Evolutionary conservation across 495 filamentous ascomycete species (phyloP), one percentile per base, ranked within the genome.

Genomic region (Trypethelium eluteriae): DNA sequence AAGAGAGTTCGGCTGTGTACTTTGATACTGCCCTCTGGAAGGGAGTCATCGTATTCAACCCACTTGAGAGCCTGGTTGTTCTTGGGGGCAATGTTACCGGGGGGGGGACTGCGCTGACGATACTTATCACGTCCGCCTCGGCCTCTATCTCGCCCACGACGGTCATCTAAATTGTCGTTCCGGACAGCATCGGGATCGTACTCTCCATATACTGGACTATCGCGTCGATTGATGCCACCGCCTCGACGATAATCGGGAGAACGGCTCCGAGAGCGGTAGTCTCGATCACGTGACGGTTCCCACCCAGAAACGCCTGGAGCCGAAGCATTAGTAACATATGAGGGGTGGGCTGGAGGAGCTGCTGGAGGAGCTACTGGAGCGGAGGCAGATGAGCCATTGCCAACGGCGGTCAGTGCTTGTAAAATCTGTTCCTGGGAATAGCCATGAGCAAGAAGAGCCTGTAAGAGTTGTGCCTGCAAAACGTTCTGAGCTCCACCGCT

Each of bases 1-100:
- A 98, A 98, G 2, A 98, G 83, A 34, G 94, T 98, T 65, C 94
- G 85, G 74, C 95, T 98, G 53, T 96, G 81, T 0, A 98, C 94
- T 81, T 93, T 96, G 76, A 98, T 96, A 70, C 82, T 84, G 62
- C 86, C 86, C 70, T 81, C 81, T 6, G 86, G 86, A 66, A 98
- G 80, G 2, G 78, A 83, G 53, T 83, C 80, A 74, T 98, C 94
- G 78, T 87, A 89, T 56, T 93, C 87, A 64, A 96, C 80, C 79
- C 86, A 88, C 78, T 96, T 72, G 44, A 72, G 76, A 38, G 75
- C 79, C 57, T 71, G 64, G 47, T 62, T 76, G 71, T 59, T 77
- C 83, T 36, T 39, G 64, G 41, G 85, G 65, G 81, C 84, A 70
- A 84, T 84, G 62, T 86, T 85, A 50, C 78, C 80, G 35, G 53